phyloP scores from a whole-genome alignment of 305 asterid genomes.

The Fraxinus nigra region DNA sequence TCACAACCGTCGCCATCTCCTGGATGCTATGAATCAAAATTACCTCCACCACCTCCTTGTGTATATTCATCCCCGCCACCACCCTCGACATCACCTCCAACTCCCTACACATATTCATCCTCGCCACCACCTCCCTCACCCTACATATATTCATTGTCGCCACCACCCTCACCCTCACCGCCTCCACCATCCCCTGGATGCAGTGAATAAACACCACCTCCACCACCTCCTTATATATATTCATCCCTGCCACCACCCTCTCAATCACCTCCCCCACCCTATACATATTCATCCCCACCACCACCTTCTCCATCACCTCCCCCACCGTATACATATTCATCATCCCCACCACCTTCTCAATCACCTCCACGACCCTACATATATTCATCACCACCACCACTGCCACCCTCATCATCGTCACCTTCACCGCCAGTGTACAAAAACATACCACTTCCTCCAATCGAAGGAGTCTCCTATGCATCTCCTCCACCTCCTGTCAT shows the following conservation, averaged over 20 bases:
- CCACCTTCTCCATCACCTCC: slow-evolving; percentile 48
- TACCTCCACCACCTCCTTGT: slow-evolving; percentile 27
- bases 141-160: background rate
- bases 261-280: background rate
- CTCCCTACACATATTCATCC: background rate
- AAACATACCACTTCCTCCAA: slow-evolving; percentile 39
- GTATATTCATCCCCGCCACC: background rate
- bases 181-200: slow-evolving; percentile 18
- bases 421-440: slow-evolving; percentile 29
- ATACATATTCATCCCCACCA: slow-evolving; percentile 23
- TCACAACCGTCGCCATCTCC: slow-evolving; percentile 36
- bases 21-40: slow-evolving; percentile 14
- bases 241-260: slow-evolving; percentile 12
- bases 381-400: background rate
- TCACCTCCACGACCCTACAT: slow-evolving; percentile 14
- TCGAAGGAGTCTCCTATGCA: slow-evolving; percentile 44
- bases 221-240: background rate
- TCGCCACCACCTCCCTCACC: slow-evolving; percentile 17
- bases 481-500: slow-evolving; percentile 50
- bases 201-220: slow-evolving; percentile 12
- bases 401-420: slow-evolving; percentile 48
- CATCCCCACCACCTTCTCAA: background rate
- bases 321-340: slow-evolving; percentile 24
- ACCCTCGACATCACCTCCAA: slow-evolving; percentile 1
- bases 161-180: background rate